Evolutionary conservation across 2,329 filamentous ascomycete genomes (phyloP).

Genomic region (Aspergillus persii): DNA sequence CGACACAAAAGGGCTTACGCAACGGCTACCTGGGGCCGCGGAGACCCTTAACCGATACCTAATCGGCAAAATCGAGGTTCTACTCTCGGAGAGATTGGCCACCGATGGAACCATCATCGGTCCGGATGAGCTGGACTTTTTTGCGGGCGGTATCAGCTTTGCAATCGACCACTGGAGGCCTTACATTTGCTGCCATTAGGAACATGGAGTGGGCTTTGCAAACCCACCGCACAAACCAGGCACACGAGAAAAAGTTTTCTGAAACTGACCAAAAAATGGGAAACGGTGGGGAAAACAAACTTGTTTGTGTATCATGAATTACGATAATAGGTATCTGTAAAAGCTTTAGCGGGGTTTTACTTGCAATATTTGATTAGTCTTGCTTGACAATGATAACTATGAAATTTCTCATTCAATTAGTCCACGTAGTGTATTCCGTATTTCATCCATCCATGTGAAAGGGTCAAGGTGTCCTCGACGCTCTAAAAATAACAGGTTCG

Average conservation of each 20-base stretch:
- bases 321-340: not conserved
- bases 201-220: not conserved
- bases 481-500: too few relatives aligned
- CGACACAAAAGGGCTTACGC: slow-evolving; percentile 18
- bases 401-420: not conserved
- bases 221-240: not conserved
- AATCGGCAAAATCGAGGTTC: slow-evolving; percentile 34
- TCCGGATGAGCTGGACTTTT: slow-evolving; percentile 40
- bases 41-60: slow-evolving; percentile 20
- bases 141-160: slow-evolving; percentile 38
- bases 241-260: not conserved
- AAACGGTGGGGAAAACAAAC: not conserved
- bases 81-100: slow-evolving; percentile 35
- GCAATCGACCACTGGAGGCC: slow-evolving; percentile 26
- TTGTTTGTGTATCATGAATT: not conserved
- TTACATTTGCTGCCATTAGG: slow-evolving; percentile 4
- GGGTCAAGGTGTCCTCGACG: too few relatives aligned
- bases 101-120: slow-evolving; percentile 30
- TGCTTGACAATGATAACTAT: not conserved
- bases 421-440: not conserved
- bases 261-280: not conserved
- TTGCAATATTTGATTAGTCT: not conserved
- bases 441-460: too few relatives aligned
- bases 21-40: slow-evolving; percentile 9
- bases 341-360: not conserved